Evolutionary conservation across 1,284 basidiomycete species (phyloP), one percentile per base, ranked within the genome.

Genomic region (Irpex rosettiformis): DNA sequence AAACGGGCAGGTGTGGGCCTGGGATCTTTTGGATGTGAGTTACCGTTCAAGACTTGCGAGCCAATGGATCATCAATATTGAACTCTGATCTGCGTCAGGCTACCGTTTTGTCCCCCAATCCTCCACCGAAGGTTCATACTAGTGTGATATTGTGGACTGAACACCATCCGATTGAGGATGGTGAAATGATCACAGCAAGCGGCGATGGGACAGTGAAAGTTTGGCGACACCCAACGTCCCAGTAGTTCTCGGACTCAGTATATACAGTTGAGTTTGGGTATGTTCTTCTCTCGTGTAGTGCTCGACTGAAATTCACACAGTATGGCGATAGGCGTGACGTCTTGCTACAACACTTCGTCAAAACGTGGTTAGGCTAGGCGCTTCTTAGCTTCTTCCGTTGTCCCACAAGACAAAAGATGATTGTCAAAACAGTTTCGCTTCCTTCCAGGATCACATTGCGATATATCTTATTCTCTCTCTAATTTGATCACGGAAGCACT

Each of bases 101-200:
- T 4, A 86, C 84, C 56, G 75, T 84, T 21, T 67, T 93, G 21
- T 75, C 80, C 57, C 84, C 82, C 22, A 85, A 84, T 64, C 86
- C 84, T 45, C 90, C 88, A 4, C 83, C 84, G 21, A 84, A 85
- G 69, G 83, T 85, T 1, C 94, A 97, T 70, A 79, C 86, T 52
- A 93, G 91, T 70, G 82, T 92, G 24, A 86, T 98, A 47, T 91
- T 93, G 13, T 97, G 94, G 92, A 88, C 93, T 1, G 94, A 96
- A 71, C 83, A 91, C 64, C 89, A 94, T 73, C 93, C 93, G 3
- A 82, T 79, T n/a, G 88, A 92, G 59, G 80, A 85, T 1, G 83
- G 84, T 30, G 91, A 96, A 71, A 82, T 96, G 80, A 77, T 95
- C 53, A 96, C 94, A 7, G 86, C 93, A 2, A 93, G 92, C 65